Evolutionary conservation across 23 red algal species (phyloP).

Genomic region (Agarophyton chilense): DNA sequence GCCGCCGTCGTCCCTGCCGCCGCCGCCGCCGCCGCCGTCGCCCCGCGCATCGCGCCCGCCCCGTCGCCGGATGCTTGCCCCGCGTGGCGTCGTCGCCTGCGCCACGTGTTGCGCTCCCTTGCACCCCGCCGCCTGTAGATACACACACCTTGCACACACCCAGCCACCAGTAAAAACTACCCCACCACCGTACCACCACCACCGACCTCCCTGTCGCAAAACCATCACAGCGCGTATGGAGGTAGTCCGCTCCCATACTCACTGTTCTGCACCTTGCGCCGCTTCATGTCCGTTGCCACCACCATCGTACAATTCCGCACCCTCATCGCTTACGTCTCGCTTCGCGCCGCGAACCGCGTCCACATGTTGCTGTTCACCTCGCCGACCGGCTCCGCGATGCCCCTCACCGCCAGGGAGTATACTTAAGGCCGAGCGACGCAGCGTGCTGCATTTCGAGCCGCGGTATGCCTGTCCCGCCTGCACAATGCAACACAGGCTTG

Average conservation of each 20-base stretch:
- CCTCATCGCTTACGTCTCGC: constrained; percentile 29
- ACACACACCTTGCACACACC: too few relatives aligned
- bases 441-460: constrained; percentile 49
- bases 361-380: constrained; percentile 1
- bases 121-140: too few relatives aligned
- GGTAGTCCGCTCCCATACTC: background rate
- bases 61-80: too few relatives aligned
- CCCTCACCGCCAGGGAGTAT: constrained; percentile 34
- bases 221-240: constrained; percentile 4
- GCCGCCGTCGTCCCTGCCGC: too few relatives aligned
- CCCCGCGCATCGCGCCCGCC: too few relatives aligned
- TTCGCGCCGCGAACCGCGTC: constrained; percentile 31
- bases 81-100: too few relatives aligned
- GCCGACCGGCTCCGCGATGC: constrained; percentile 11
- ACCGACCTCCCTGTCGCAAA: too few relatives aligned
- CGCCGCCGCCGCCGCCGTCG: too few relatives aligned
- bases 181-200: too few relatives aligned
- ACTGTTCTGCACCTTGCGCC: constrained; percentile 17
- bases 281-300: constrained; percentile 31
- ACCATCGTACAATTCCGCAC: constrained; percentile 26
- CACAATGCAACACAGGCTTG: constrained; percentile 28
- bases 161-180: too few relatives aligned
- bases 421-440: constrained; percentile 18
- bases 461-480: background rate
- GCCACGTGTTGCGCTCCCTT: too few relatives aligned